These are phyloP conservation scores for Pseudocohnilembus persalinus DNA, from an alignment of 169 alveolate species.

Conservation along the genomic window DNA sequence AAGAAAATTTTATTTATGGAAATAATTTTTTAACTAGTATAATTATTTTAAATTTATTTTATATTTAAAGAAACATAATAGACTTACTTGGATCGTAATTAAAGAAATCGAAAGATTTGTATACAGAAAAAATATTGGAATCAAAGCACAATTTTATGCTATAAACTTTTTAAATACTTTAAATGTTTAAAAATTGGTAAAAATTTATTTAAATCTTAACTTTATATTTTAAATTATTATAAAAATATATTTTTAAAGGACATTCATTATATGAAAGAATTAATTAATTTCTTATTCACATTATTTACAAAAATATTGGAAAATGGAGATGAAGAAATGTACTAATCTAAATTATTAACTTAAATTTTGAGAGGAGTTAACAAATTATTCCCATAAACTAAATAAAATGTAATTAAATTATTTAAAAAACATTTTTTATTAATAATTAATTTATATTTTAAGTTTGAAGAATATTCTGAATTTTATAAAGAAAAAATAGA, in stretches of 20 bases:
- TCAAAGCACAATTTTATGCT: conserved; percentile 31
- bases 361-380: conserved; percentile 23
- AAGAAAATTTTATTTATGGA: neutral
- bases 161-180: conserved; percentile 41
- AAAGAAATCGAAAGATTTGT: conserved; percentile 43
- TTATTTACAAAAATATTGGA: conserved; percentile 25
- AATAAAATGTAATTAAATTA: conserved; percentile 34
- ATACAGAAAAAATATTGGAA: conserved; percentile 24
- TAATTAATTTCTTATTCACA: conserved; percentile 49
- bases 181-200: conserved; percentile 5
- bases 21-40: too few species aligned
- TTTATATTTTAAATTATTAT: neutral
- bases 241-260: conserved; percentile 9
- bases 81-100: conserved; percentile 27
- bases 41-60: too few species aligned
- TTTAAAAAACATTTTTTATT: neutral
- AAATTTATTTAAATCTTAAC: neutral
- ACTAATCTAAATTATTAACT: conserved; percentile 9
- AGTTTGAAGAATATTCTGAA: conserved; percentile 18
- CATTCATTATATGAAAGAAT: conserved; percentile 20
- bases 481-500: conserved; percentile 51
- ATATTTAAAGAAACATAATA: conserved; percentile 28
- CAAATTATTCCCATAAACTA: neutral
- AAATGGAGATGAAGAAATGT: conserved; percentile 14
- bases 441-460: neutral